Evolutionary conservation across 2,329 filamentous ascomycete genomes (phyloP), one percentile per base, ranked within the genome.

Genomic region (Didymella arachidicola): DNA sequence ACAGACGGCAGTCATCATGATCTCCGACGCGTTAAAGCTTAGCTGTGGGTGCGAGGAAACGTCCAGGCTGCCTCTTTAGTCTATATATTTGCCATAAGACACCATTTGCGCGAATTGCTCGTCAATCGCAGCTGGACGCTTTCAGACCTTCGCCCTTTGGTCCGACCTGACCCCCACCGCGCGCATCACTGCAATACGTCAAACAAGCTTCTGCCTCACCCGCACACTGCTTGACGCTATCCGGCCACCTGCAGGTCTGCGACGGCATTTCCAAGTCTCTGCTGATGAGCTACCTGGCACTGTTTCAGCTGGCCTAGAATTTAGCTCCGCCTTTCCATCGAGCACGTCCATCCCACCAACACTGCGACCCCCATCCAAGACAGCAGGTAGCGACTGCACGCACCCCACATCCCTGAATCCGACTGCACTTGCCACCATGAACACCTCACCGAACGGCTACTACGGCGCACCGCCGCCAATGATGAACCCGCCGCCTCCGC

Each of bases 401-500:
- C 48, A 41, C 43, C 45, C 57, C 45, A 55, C 54, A 45, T 36
- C 49, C 34, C n/a, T 27, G 7, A 19, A 36, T 43, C 27, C 29
- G 29, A 45, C 22, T 16, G 26, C 32, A 30, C 14, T 30, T 36
- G 55, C 48, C 65, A 53, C 62, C 66, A 77, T 77, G 75, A 73
- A 77, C 59, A 58, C 61, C 60, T 66, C 70, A 11, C 60, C 64
- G n/a, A 69, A 71, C 57, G 70, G 68, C 71, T 75, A 68, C 71
- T 75, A 75, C 59, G 62, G 62, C 62, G 66, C 70, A 25, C 75
- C 71, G 61, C 72, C 72, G 56, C 68, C 77, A 53, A 76, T 75
- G 66, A 77, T 78, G 64, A 74, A 71, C 53, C 73, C 71, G 30
- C 72, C 71, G 51, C 76, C 74, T 32, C 75, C 74, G 60, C 75